These are phyloP conservation scores for Ceriops zippeliana DNA, from an alignment of 345 rosid genomes.

Conservation along the genomic window DNA sequence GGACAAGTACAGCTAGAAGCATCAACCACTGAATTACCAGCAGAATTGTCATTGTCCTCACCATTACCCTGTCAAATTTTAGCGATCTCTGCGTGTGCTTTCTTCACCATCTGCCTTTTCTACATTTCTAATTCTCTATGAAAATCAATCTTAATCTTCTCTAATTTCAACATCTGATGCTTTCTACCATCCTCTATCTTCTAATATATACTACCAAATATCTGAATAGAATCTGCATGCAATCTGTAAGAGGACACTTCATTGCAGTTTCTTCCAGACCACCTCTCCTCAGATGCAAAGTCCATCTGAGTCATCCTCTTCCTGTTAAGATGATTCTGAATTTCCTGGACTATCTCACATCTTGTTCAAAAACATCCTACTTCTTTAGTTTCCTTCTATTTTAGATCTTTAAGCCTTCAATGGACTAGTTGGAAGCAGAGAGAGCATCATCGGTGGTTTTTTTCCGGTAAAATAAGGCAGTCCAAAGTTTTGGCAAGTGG, in stretches of 20 bases:
- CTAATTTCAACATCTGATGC: constrained; percentile 82
- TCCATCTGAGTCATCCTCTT: constrained; percentile 62
- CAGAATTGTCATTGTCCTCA: constrained; percentile 54
- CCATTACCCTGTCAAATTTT: constrained; percentile 47
- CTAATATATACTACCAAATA: constrained; percentile 75
- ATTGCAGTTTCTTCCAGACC: constrained; percentile 42
- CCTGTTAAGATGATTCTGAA: constrained; percentile 51
- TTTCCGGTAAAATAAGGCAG: no score
- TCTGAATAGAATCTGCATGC: constrained; percentile 80
- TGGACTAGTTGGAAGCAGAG: no score
- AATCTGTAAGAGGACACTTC: constrained; percentile 61
- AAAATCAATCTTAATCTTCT: constrained; percentile 92
- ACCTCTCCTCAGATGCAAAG: constrained; percentile 68
- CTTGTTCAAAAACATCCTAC: constrained; percentile 68
- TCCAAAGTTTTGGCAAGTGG: no score
- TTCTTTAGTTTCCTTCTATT: no score
- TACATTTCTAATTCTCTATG: constrained; percentile 83
- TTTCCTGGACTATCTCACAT: constrained; percentile 87
- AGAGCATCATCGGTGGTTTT: no score
- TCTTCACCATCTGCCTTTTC: constrained; percentile 77
- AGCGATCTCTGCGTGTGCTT: constrained; percentile 75
- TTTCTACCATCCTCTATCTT: constrained; percentile 76
- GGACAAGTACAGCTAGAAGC: constrained; percentile 24
- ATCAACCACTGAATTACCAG: constrained; percentile 54
- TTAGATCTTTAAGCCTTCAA: no score